These are phyloP conservation scores for Chalciporus pseudorubinellus DNA, from an alignment of 768 basidiomycete genomes.

Conservation along the genomic window DNA sequence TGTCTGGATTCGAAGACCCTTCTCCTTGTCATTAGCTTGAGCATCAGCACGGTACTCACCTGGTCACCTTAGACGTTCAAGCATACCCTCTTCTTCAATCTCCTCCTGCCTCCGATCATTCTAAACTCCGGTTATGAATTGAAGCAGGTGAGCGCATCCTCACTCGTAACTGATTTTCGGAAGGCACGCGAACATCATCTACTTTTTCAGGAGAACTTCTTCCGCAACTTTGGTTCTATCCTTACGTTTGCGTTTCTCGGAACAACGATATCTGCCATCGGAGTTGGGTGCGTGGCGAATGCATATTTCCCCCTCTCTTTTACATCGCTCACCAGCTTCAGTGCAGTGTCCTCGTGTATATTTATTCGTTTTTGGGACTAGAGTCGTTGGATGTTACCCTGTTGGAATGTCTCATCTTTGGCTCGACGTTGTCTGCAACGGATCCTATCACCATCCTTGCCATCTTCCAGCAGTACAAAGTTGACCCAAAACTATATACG, in stretches of 20 bases:
- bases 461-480: slow-evolving; percentile 98
- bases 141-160: slow-evolving; percentile 66
- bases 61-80: slow-evolving; percentile 72
- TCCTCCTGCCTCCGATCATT: slow-evolving; percentile 97
- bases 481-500: slow-evolving; percentile 96
- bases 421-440: slow-evolving; percentile 94
- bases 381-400: slow-evolving; percentile 84
- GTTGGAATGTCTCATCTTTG: slow-evolving; percentile 94
- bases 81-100: slow-evolving; percentile 96
- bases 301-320: background rate
- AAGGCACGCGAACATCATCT: background rate
- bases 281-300: slow-evolving; percentile 73
- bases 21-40: background rate
- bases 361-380: slow-evolving; percentile 90
- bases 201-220: slow-evolving; percentile 86
- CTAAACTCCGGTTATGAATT: slow-evolving; percentile 97
- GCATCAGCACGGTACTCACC: slow-evolving; percentile 7
- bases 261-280: slow-evolving; percentile 94
- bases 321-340: slow-evolving; percentile 45
- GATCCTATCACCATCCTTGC: slow-evolving; percentile 98
- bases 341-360: slow-evolving; percentile 84
- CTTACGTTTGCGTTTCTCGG: slow-evolving; percentile 91
- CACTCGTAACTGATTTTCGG: background rate
- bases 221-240: slow-evolving; percentile 97
- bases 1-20: background rate